Base-by-base conservation (phyloP, 164 flowering plant species). In the Annona squamosa region DNA sequence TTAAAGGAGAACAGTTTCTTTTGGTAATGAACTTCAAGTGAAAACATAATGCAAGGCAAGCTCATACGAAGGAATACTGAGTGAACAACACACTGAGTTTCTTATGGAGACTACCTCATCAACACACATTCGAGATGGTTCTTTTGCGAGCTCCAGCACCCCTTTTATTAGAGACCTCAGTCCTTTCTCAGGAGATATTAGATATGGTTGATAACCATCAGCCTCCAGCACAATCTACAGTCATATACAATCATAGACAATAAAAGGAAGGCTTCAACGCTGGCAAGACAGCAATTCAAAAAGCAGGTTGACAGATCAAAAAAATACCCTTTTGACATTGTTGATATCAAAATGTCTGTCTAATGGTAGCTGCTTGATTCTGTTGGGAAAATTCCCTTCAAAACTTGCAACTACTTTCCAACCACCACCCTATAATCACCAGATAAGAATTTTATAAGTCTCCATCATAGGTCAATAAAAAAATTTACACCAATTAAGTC, bases 191-290 rank as follows among this genome's bases (percentile, higher is more conserved):
- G 99, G 99, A 76, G 99, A 96, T 74, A 96, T 96, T 73, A 96
- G 98, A 84, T 96, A 96, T 46, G 99, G 98, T 74, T 96, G 99
- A 85, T 96, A 96, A 77, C 99, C 99, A 85, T 96, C 99, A 63
- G 98, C 99, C 85, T 96, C 99, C 17, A 96, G 82, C 72, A 96
- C 99, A 80, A 96, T 86, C 99, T 96, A 85, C 65, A 62, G 41
- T 57, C 48, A 6, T 3, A 48, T 48, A 66, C 19, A 48, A 18
- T 1, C 66, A 71, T 41, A 44, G 26, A 0, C 64, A 73, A 1
- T 42, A 68, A 47, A n/a, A 3, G 46, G 61, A 44, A 62, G 18
- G 41, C 41, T 10, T 43, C 68, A 67, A 57, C 5, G 3, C 52
- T 3, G 4, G 12, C 26, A 67, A 3, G 5, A 12, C n/a, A 41